Evolutionary conservation across 345 rosid species (phyloP), one percentile per base, ranked within the genome.

Genomic region (Schrenkiella parvula): DNA sequence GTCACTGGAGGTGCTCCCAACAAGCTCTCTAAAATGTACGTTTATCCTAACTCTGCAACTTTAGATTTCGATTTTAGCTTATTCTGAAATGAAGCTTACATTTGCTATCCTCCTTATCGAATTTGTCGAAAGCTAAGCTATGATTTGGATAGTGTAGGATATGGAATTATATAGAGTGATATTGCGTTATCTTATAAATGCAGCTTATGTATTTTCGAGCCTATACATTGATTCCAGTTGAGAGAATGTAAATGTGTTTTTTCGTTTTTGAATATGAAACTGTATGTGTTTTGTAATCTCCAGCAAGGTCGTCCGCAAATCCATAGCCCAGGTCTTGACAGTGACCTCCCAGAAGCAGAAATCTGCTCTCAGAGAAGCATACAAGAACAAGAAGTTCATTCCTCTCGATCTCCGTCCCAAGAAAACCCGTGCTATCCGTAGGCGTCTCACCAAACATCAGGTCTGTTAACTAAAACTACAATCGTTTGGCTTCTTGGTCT

Each of bases 321-420:
- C 93, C 4, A 90, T 93, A 3, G 98, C 98, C 0, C 97, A 90
- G 77, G 98, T 93, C 1, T 62, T 93, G 92, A 93, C 98, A 0
- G 96, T 93, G 43, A 82, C 81, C n/a, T 90, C 98, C 0, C 98
- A 93, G 79, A 90, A 81, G 76, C 98, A 93, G 80, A 93, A 93
- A 73, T 68, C 87, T 43, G 90, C 91, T 0, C 56, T 93, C 23
- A 90, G 98, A 81, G 96, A 90, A n/a, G 98, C 76, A 8, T 93
- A 86, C 78, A 86, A 87, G 89, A 88, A 90, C 26, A 93, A 90
- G 82, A 93, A 87, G 78, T 81, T 79, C n/a, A 71, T 90, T 79
- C 98, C 98, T 2, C 98, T 93, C n/a, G 98, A 93, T 78, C 84
- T 93, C 22, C 98, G 98, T 64, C 98, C 97, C 75, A 93, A 93